A percentile compares a stretch with the other conserved stretches of the same genome.
These are phyloP conservation scores for Penicillium canariense DNA, from an alignment of 495 filamentous ascomycete species.

Conservation along the genomic window DNA sequence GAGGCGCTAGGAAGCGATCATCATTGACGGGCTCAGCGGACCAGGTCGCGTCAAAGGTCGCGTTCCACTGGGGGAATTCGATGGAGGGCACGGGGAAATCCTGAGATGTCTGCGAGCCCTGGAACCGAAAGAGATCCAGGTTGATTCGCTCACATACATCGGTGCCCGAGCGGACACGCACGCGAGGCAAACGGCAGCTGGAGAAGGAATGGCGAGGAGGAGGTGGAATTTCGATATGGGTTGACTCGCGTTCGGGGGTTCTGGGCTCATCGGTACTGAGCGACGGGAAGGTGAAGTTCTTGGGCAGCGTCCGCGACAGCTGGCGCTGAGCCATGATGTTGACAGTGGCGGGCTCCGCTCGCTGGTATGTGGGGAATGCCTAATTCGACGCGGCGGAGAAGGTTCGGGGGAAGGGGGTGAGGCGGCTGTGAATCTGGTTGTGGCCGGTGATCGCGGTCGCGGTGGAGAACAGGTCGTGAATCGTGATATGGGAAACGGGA, in stretches of 20 bases:
- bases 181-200: slow-evolving; percentile 46
- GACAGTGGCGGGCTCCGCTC: slow-evolving; percentile 7
- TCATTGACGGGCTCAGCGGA: slow-evolving; percentile 27
- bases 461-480: slow-evolving; percentile 29
- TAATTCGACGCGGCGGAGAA: slow-evolving; percentile 13
- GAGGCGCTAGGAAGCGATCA: slow-evolving; percentile 49
- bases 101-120: slow-evolving; percentile 17
- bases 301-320: slow-evolving; percentile 62
- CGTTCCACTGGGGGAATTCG: slow-evolving; percentile 44
- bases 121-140: slow-evolving; percentile 31
- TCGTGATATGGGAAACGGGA: slow-evolving; percentile 34
- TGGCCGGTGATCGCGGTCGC: neutral
- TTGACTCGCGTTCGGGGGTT: slow-evolving; percentile 55
- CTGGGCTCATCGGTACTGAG: slow-evolving; percentile 50
- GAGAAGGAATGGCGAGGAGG: slow-evolving; percentile 51
- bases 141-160: slow-evolving; percentile 41
- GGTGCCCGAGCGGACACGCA: slow-evolving; percentile 46
- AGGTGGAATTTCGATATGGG: slow-evolving; percentile 41
- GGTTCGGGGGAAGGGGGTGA: slow-evolving; percentile 1
- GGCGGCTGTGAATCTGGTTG: slow-evolving; percentile 4
- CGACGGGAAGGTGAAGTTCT: slow-evolving; percentile 63
- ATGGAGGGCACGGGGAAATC: slow-evolving; percentile 61
- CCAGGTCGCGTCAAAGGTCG: slow-evolving; percentile 21
- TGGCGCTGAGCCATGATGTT: slow-evolving; percentile 48
- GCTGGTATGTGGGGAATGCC: slow-evolving; percentile 12